Evolutionary conservation across 208 protist species (phyloP).

Genomic region (Strigomonas culicis): DNA sequence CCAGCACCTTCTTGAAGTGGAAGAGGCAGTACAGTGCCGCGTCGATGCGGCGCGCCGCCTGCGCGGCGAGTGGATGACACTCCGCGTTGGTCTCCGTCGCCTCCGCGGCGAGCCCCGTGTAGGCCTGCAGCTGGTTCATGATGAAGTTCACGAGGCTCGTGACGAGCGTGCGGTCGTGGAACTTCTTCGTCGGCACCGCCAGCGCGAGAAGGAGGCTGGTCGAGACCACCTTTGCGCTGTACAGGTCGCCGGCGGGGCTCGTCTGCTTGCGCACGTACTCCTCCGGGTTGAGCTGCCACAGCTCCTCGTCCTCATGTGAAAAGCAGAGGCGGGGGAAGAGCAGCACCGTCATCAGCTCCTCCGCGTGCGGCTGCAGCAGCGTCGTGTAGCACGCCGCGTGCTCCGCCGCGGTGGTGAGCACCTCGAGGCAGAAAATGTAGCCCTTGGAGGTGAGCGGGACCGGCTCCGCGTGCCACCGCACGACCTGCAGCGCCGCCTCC

Average conservation of each 20-base stretch:
- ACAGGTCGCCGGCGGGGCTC: slow-evolving; percentile 73
- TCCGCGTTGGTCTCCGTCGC: slow-evolving; percentile 30
- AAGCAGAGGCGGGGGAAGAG: slow-evolving; percentile 90
- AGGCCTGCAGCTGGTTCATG: slow-evolving; percentile 59
- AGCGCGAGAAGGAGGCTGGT: slow-evolving; percentile 70
- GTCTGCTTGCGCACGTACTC: slow-evolving; percentile 91
- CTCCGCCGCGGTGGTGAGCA: slow-evolving; percentile 43
- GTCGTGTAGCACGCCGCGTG: slow-evolving; percentile 36
- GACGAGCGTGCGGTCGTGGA: slow-evolving; percentile 58
- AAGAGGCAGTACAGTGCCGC: slow-evolving; percentile 69
- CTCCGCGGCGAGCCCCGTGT: slow-evolving; percentile 21
- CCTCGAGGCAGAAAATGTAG: slow-evolving; percentile 80
- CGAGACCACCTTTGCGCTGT: slow-evolving; percentile 72
- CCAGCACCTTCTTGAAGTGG: slow-evolving; percentile 62
- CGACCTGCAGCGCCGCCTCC: slow-evolving; percentile 47
- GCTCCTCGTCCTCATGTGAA: slow-evolving; percentile 73
- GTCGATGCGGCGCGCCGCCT: slow-evolving; percentile 66
- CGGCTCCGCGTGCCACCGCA: slow-evolving; percentile 67
- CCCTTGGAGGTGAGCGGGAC: slow-evolving; percentile 72
- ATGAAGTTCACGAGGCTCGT: slow-evolving; percentile 69
- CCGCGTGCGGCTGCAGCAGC: slow-evolving; percentile 52
- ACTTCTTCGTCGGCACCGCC: slow-evolving; percentile 45
- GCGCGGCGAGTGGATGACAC: slow-evolving; percentile 21
- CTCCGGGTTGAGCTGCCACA: slow-evolving; percentile 87
- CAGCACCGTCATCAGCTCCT: slow-evolving; percentile 69